Conservation (phyloP, 176 grass and related monocot species). For the Juncus inflexus region DNA sequence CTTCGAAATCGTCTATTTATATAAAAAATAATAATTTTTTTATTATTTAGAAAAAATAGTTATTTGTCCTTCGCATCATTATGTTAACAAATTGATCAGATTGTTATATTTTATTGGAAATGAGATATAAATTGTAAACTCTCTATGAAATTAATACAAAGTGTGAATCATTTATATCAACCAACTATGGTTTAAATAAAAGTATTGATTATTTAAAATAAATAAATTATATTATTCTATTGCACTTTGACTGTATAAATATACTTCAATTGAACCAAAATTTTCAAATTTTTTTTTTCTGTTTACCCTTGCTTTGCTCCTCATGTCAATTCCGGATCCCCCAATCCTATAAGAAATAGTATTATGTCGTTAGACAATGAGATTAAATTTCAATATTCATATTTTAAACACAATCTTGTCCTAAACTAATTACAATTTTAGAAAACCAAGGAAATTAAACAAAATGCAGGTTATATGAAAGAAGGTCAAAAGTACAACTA, state of each 20-base stretch:
- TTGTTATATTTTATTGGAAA: neutral
- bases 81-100: neutral
- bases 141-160: neutral
- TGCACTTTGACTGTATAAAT: neutral
- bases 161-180: neutral
- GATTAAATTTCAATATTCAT: no score
- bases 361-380: constrained; percentile 5
- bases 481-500: neutral
- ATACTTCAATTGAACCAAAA: neutral
- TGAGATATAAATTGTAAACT: neutral
- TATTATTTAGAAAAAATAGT: neutral
- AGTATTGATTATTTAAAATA: neutral
- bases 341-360: constrained; percentile 53
- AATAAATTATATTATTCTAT: neutral
- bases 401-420: no score
- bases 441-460: neutral
- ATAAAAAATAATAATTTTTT: neutral
- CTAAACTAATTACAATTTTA: neutral
- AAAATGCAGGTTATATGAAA: neutral
- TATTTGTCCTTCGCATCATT: neutral
- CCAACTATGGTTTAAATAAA: neutral
- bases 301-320: constrained; percentile 87
- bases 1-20: constrained; percentile 57
- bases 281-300: neutral
- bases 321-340: constrained; percentile 73